A percentile compares a stretch with the other conserved stretches of the same genome.
Conservation (phyloP, 2,329 filamentous ascomycete species). For the Paraphaeosphaeria minitans region DNA sequence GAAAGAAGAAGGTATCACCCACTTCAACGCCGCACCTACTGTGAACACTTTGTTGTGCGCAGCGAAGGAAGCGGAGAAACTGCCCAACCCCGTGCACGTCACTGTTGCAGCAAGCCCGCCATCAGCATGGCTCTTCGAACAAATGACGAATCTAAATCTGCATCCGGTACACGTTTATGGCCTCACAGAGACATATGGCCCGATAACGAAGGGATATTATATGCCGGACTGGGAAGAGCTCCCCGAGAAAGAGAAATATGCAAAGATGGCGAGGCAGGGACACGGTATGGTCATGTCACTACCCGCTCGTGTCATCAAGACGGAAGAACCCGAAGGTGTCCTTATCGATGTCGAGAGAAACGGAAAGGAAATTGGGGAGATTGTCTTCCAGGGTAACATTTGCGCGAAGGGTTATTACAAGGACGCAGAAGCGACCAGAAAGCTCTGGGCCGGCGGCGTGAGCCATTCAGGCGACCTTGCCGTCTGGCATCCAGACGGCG, state of each 20-base stretch:
- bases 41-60: conserved; percentile 94
- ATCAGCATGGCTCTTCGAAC: conserved; percentile 86
- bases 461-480: conserved; percentile 91
- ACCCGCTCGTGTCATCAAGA: conserved; percentile 80
- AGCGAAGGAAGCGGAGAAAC: conserved; percentile 71
- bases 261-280: conserved; percentile 90
- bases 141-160: conserved; percentile 87
- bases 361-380: conserved; percentile 79
- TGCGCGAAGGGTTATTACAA: conserved; percentile 93
- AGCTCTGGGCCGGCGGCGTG: conserved; percentile 85
- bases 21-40: conserved; percentile 95
- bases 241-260: conserved; percentile 76
- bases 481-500: conserved; percentile 89
- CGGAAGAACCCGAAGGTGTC: conserved; percentile 69
- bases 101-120: conserved; percentile 93
- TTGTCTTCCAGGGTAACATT: conserved; percentile 89
- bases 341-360: conserved; percentile 71
- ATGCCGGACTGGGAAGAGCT: conserved; percentile 84
- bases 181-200: conserved; percentile 85
- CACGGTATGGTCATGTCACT: conserved; percentile 87
- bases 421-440: conserved; percentile 81
- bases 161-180: conserved; percentile 94
- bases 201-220: conserved; percentile 91
- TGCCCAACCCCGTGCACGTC: conserved; percentile 76
- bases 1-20: conserved; percentile 84